Base-by-base conservation (phyloP, 2,329 filamentous ascomycete species). In the Penicillium sp. region DNA sequence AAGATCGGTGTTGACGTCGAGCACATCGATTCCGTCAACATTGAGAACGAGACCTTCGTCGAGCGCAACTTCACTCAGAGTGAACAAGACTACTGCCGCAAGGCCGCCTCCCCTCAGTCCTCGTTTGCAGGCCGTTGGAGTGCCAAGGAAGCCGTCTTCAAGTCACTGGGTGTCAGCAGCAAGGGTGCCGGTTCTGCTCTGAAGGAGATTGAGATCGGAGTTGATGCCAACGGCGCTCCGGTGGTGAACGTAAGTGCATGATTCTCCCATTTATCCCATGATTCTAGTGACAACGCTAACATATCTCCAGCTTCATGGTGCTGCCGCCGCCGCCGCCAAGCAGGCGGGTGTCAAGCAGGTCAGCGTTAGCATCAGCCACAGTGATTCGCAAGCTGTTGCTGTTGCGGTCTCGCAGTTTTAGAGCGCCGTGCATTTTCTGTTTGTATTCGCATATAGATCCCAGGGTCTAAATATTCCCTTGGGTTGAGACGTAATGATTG, bases 81-180 rank as follows among this genome's bases (percentile, higher is more conserved):
- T 43, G 93, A 98, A 73, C 86, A 90, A 61, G 78, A 80, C 28
- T 97, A 98, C 75, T 98, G 94, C 76, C 78, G 78, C 56, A 82
- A 84, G 64, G 84, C 88, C 15, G 75, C 88, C 6, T 84, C 80
- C 65, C 87, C 89, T 1, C 88, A 88, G 66, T 87, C 90, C 58
- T 94, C 88, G 45, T 98, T 96, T 71, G 88, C 91, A 5, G 93
- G 93, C 43, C 83, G 89, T 60, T 98, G 93, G 93, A 91, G 85
- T 63, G 93, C 93, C 32, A 98, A 98, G 76, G 93, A 98, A 48
- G 93, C 93, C 26, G 90, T 98, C 1, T 98, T 98, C 79, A 98
- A 98, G 81, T 89, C 88, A 33, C 77, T 98, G 13, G 89, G 90
- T 58, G 90, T 97, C 12, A 74, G 79, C 60, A 85, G 90, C 71